phyloP scores from a whole-genome alignment of 2,329 filamentous ascomycete genomes.

The Colletotrichum sp. region DNA sequence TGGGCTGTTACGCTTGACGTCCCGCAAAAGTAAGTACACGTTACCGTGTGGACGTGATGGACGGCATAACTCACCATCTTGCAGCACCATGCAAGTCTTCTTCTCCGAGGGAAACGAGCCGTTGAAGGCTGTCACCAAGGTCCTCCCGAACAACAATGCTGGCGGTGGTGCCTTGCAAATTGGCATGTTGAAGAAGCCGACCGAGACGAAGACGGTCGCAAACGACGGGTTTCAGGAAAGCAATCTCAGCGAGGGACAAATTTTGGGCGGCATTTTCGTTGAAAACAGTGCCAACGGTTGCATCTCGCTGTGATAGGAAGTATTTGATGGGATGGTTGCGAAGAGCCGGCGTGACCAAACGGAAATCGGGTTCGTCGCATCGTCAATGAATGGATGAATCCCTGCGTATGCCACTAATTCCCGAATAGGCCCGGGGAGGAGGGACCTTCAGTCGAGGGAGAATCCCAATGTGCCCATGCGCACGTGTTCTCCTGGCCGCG shows the following conservation, averaged over 20 bases:
- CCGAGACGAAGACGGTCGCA: slow-evolving; percentile 46
- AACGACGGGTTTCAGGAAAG: slow-evolving; percentile 52
- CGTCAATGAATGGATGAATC: background rate
- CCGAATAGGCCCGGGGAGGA: background rate
- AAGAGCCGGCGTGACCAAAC: background rate
- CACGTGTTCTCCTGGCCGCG: background rate
- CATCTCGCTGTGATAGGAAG: background rate
- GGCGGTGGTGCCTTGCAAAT: slow-evolving; percentile 67
- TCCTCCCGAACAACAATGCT: slow-evolving; percentile 53
- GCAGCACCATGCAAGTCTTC: slow-evolving; percentile 60
- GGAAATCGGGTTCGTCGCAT: background rate
- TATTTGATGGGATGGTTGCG: background rate
- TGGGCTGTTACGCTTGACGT: slow-evolving; percentile 66
- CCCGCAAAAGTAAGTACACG: slow-evolving; percentile 49
- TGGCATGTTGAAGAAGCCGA: slow-evolving; percentile 65
- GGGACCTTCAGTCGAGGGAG: background rate
- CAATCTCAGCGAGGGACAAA: slow-evolving; percentile 55
- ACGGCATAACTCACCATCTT: background rate
- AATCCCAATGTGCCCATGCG: background rate
- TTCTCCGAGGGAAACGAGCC: slow-evolving; percentile 54
- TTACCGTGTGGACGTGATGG: background rate
- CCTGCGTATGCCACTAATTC: background rate
- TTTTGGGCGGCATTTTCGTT: slow-evolving; percentile 57
- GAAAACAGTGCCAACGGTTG: slow-evolving; percentile 45
- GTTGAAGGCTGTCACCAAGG: slow-evolving; percentile 50